Conservation (phyloP, 164 flowering plant genomes). For the grape (Vitis vinifera) region DNA sequence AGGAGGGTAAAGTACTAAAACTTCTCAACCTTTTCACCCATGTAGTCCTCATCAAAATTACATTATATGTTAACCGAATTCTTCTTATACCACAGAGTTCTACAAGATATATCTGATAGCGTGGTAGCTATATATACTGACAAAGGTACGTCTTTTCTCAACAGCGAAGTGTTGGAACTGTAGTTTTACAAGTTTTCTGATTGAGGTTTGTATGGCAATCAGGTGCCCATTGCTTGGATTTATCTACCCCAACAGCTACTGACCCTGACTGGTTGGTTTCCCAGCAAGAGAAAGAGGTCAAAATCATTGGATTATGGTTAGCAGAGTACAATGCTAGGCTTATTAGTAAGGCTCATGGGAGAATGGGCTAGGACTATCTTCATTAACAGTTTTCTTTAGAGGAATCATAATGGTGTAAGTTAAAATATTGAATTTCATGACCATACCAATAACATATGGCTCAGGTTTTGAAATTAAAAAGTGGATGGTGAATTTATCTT, state of each 20-base stretch:
- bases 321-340: neutral
- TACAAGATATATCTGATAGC: neutral
- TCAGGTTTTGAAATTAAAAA: no score
- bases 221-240: conserved; percentile 4
- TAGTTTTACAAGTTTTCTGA: neutral
- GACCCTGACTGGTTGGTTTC: conserved; percentile 1
- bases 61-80: neutral
- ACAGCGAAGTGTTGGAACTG: no score
- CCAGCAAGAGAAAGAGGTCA: neutral
- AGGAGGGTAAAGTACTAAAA: conserved; percentile 12
- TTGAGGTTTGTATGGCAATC: neutral
- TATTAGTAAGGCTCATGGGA: neutral
- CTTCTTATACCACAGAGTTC: neutral
- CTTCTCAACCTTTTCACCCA: neutral
- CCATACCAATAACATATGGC: no score
- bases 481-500: no score
- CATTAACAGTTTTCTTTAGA: no score
- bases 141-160: neutral
- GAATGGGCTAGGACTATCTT: no score
- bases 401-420: no score
- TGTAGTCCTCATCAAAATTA: neutral
- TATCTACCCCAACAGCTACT: neutral
- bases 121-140: neutral
- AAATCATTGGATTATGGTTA: conserved; percentile 1
- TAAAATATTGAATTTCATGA: no score